Evolutionary conservation across 495 filamentous ascomycete genomes (phyloP).

Genomic region (Aspergillus cavernicola): DNA sequence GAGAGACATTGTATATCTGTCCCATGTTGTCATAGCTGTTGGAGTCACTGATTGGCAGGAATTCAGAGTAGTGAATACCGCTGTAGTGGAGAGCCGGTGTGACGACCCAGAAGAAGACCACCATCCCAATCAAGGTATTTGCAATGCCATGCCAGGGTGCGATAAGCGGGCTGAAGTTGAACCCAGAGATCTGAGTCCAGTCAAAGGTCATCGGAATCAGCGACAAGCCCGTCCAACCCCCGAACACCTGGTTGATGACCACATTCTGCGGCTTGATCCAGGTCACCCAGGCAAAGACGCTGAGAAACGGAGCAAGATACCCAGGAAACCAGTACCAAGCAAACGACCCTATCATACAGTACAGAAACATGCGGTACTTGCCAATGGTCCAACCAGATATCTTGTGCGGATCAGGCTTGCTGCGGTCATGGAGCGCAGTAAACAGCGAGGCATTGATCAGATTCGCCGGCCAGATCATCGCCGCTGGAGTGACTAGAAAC

Average conservation of each 20-base stretch:
- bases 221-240: conserved; percentile 57
- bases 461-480: conserved; percentile 73
- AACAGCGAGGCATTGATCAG: conserved; percentile 64
- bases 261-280: conserved; percentile 51
- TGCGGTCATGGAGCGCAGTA: conserved; percentile 66
- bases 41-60: conserved; percentile 54
- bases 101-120: conserved; percentile 51
- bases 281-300: conserved; percentile 44
- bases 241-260: conserved; percentile 55
- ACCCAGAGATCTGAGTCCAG: conserved; percentile 66
- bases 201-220: conserved; percentile 64
- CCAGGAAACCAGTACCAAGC: conserved; percentile 60
- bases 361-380: conserved; percentile 63
- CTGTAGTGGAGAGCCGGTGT: conserved; percentile 51
- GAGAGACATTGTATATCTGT: conserved; percentile 46
- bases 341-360: conserved; percentile 54
- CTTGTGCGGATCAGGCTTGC: conserved; percentile 50
- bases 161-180: conserved; percentile 63
- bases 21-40: conserved; percentile 57
- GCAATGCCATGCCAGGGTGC: conserved; percentile 63
- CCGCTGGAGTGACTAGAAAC: conserved; percentile 57
- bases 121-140: conserved; percentile 55
- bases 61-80: conserved; percentile 46
- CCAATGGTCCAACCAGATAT: conserved; percentile 63
- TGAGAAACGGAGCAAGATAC: conserved; percentile 45